Base-by-base conservation (phyloP, 371 early-diverging fungal genomes). In the Mucor irregularis region DNA sequence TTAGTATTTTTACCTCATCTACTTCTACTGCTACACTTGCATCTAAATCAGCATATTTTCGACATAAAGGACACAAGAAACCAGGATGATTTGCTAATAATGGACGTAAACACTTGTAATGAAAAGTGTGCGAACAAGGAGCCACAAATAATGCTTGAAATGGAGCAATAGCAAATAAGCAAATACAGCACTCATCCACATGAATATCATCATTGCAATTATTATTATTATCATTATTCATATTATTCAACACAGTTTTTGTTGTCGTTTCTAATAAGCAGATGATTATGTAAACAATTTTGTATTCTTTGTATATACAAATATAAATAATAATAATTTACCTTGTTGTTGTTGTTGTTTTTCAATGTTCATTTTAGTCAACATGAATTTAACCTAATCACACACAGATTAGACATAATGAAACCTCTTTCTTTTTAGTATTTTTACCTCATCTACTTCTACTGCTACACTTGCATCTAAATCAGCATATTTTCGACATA, bases 141-240 rank as follows among this genome's bases (percentile, higher is more conserved):
- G 95, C 90, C 19, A 95, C 84, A 73, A 96, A 96, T 45, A 96
- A 80, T n/a, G 95, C 93, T 73, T 96, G 96, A 68, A 88, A 90
- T 11, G 94, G 91, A 0, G 87, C 87, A 58, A 96, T 89, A 38
- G 90, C 80, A 68, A 88, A 90, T 47, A 96, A 81, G 74, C 98
- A 97, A 59, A 97, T 97, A 70, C 96, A 96, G 73, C 98, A 97
- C 61, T 97, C 98, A 19, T 70, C 71, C 19, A 67, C 52, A 26
- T 64, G 62, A 19, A 69, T 29, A 33, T 62, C 52, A 0, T 49
- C 56, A 5, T 31, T 22, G n/a, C n/a, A n/a, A n/a, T n/a, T n/a
- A n/a, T n/a, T n/a, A n/a, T n/a, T n/a, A n/a, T n/a, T n/a, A n/a
- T n/a, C n/a, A n/a, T n/a, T n/a, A n/a, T n/a, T n/a, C n/a, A n/a